Conservation (phyloP, 768 basidiomycete genomes). For the Pleurotus eryngii region DNA sequence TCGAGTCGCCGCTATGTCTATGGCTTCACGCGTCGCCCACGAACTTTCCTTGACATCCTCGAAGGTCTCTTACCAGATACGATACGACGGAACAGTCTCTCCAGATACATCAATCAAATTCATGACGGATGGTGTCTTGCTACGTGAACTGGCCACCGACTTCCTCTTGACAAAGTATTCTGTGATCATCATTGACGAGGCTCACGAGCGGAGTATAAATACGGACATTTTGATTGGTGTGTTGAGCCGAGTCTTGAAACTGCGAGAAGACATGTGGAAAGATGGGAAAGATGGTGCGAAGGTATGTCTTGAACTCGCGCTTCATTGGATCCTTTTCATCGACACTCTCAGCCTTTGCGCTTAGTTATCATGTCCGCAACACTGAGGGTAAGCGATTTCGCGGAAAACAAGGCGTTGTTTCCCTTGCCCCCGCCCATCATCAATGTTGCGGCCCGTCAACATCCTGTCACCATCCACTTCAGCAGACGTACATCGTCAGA, state of each 20-base stretch:
- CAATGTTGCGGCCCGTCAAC: conserved; percentile 84
- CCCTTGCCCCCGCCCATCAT: conserved; percentile 85
- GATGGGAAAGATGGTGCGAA: conserved; percentile 69
- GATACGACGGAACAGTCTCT: conserved; percentile 93
- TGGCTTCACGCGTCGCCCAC: conserved; percentile 89
- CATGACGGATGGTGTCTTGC: conserved; percentile 97
- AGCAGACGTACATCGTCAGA: conserved; percentile 80
- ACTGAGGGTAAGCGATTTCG: conserved; percentile 89
- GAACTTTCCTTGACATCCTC: conserved; percentile 85
- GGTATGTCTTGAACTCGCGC: conserved; percentile 34
- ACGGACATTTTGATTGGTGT: conserved; percentile 97
- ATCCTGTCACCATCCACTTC: conserved; percentile 95
- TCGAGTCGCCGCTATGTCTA: conserved; percentile 95
- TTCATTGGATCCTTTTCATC: background rate
- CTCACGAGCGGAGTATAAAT: conserved; percentile 97
- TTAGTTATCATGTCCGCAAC: conserved; percentile 99
- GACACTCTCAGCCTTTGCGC: conserved; percentile 64
- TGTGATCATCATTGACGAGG: conserved; percentile 95
- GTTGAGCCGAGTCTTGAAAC: conserved; percentile 86
- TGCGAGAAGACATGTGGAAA: conserved; percentile 89
- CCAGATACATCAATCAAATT: conserved; percentile 93
- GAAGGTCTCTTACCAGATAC: conserved; percentile 92
- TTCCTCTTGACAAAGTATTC: conserved; percentile 94
- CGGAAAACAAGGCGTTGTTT: conserved; percentile 82
- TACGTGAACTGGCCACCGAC: conserved; percentile 89